Conservation (phyloP, 768 basidiomycete genomes). For the Rhodotorula babjevae region DNA sequence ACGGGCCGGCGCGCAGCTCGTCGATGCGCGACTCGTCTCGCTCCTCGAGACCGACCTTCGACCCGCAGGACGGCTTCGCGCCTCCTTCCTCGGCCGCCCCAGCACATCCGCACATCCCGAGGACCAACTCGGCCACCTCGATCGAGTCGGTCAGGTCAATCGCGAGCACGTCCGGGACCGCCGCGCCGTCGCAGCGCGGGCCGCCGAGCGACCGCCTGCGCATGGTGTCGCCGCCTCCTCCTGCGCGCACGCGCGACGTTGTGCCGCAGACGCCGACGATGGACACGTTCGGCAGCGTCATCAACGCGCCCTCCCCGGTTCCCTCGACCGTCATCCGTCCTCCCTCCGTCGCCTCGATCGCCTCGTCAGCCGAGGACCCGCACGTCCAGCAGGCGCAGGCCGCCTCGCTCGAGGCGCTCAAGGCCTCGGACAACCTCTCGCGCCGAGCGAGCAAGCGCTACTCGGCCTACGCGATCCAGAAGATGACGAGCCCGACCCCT, state of each 20-base stretch:
- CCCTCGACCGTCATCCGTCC: conserved; percentile 20
- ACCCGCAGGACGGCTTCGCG: neutral
- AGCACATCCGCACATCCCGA: neutral
- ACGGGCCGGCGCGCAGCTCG: neutral
- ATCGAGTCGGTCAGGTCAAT: neutral
- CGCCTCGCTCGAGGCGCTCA: conserved; percentile 75
- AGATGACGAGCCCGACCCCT: conserved; percentile 64
- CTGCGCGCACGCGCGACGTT: conserved; percentile 2
- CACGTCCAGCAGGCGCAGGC: conserved; percentile 5
- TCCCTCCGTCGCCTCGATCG: conserved; percentile 1
- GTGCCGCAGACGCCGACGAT: conserved; percentile 16
- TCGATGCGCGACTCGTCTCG: conserved; percentile 9
- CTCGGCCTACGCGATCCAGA: conserved; percentile 87
- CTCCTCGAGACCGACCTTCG: conserved; percentile 10
- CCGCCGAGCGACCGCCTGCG: neutral
- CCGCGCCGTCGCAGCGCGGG: neutral
- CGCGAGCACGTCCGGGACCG: neutral
- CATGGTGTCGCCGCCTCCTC: conserved; percentile 15
- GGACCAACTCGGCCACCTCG: conserved; percentile 9
- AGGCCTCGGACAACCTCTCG: conserved; percentile 77
- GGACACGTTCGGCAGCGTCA: conserved; percentile 11
- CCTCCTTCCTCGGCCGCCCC: neutral
- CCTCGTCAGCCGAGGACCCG: neutral
- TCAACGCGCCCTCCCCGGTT: neutral
- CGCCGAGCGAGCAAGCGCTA: conserved; percentile 92